Evolutionary conservation across 495 filamentous ascomycete species (phyloP).

Genomic region (Lophiostoma macrostomum): DNA sequence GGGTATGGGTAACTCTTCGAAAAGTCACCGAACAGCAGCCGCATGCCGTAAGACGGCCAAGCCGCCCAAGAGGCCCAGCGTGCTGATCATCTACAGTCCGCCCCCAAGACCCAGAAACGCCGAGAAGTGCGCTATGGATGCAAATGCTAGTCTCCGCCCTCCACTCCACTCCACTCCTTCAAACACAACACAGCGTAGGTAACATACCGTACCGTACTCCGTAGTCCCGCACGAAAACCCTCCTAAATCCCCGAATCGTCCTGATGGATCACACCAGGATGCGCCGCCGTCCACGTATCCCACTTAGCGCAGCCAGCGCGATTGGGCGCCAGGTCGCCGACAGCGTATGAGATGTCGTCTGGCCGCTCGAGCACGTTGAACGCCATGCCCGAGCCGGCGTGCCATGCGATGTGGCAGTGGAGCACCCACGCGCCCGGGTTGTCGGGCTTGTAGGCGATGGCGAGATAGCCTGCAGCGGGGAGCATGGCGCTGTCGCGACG

Average conservation of each 20-base stretch:
- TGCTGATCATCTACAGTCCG: too few relatives aligned
- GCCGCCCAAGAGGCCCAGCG: too few relatives aligned
- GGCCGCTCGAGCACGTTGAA: conserved; percentile 29
- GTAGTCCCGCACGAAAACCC: too few relatives aligned
- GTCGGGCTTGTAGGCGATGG: conserved; percentile 38
- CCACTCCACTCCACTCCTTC: too few relatives aligned
- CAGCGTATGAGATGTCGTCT: conserved; percentile 11
- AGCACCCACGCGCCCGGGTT: conserved; percentile 37
- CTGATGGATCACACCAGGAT: not conserved
- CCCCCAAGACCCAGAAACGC: too few relatives aligned
- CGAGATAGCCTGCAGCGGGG: conserved; percentile 34
- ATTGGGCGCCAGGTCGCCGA: conserved; percentile 4
- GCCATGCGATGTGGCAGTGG: conserved; percentile 42
- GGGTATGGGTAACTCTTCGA: too few relatives aligned
- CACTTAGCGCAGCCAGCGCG: not conserved
- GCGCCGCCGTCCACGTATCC: not conserved
- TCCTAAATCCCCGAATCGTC: conserved; percentile 14
- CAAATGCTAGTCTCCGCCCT: too few relatives aligned
- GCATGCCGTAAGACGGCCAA: too few relatives aligned
- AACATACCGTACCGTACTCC: too few relatives aligned
- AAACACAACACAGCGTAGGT: too few relatives aligned
- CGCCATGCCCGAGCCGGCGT: conserved; percentile 31
- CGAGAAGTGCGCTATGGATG: too few relatives aligned
- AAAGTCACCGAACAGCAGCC: too few relatives aligned
- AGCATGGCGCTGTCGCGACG: conserved; percentile 36